Evolutionary conservation across 2,329 filamentous ascomycete species (phyloP), one percentile per base, ranked within the genome.

Genomic region (Penicillium thymicola): DNA sequence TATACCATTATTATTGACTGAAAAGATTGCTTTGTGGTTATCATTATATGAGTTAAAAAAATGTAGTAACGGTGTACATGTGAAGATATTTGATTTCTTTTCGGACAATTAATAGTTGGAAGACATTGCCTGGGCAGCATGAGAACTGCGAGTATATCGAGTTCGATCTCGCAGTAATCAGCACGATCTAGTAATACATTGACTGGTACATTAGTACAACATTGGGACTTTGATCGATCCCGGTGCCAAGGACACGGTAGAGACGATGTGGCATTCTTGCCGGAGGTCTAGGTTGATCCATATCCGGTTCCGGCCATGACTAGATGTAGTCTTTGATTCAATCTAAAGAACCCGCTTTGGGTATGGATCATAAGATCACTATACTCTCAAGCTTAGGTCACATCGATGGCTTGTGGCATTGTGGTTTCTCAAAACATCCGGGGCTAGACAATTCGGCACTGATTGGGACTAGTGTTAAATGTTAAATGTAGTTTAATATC

Each of bases 1-100:
- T 38, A 55, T 46, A 51, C 41, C 48, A 44, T 41, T 52, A 41
- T 45, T 36, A 54, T 42, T 54, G 4, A 23, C 44, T 21, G 4
- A 3, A 18, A 11, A 7, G 2, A 32, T 41, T 48, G 16, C 16
- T 41, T 27, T 21, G 2, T 14, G 5, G 27, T 5, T 23, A 28
- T 13, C 7, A 38, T 9, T 38, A 47, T 23, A 18, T 16, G 5
- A 27, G 25, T 38, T 7, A n/a, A 32, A n/a, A 32, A 25, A 30
- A 18, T 28, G 25, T 34, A 25, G 18, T 40, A n/a, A 25, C 2
- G 28, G 10, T 36, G 27, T 13, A 18, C 14, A 5, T 11, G 10
- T 36, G 34, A 8, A 25, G 9, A 5, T 16, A 37, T n/a, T 5
- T 48, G 16, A 28, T 7, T 28, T 18, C 6, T 18, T 18, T 5